Evolutionary conservation across 2,329 filamentous ascomycete genomes (phyloP), one percentile per base, ranked within the genome.

Genomic region (Aspergillus sclerotialis): DNA sequence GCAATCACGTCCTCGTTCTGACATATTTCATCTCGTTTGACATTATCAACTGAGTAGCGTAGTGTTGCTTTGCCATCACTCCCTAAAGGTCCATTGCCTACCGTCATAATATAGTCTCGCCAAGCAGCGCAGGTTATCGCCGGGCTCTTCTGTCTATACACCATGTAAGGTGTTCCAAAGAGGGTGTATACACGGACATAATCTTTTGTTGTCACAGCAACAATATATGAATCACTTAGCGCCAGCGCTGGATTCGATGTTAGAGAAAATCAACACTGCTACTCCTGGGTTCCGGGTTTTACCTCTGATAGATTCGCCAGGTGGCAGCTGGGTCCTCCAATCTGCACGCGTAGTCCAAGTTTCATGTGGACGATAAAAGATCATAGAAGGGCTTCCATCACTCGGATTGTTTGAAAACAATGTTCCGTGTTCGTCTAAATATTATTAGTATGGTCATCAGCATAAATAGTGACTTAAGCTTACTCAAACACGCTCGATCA

Each of bases 361-460:
- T 65, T 98, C 90, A 55, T 98, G 92, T 0, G 93, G 92, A 5
- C 92, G 78, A 61, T 96, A 98, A 63, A 94, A 95, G n/a, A 98
- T 78, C 19, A 80, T 82, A 4, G 90, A 85, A 2, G 84, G 80
- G 38, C 80, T 76, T 6, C 67, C 69, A 19, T 78, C 73, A 7
- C 70, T 72, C 1, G 86, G 78, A 14, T 81, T 84, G 40, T 84
- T 90, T 1, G 88, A 84, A 55, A 95, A 95, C 1, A 94, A 72
- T 1, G 87, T 75, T 11, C 92, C 90, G 36, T 85, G 80, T 38
- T 93, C 84, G 48, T 85, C 67, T 70, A 40, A 4, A 31, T 6
- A 5, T 23, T 2, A 35, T 64, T 36, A 64, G 51, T 28, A 31
- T 35, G 30, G 13, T 8, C 6, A 17, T 5, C 7, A 31, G 35